Conservation (phyloP, 805 yeast species). For the Isabelozyma heimii region DNA sequence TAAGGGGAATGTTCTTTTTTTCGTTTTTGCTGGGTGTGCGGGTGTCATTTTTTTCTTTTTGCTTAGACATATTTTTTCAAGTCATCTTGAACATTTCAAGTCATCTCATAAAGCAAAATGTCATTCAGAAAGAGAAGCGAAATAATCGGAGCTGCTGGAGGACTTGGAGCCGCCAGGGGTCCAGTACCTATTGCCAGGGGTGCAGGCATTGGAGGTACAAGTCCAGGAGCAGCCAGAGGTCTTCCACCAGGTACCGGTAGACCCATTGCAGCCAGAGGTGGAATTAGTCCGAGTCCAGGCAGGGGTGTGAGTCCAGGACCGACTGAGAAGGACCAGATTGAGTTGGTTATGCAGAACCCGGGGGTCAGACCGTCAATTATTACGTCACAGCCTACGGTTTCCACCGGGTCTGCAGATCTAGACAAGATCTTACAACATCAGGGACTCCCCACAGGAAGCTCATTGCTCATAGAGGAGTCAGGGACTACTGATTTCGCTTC, state of each 20-base stretch:
- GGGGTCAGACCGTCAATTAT: conserved; percentile 75
- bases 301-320: background rate
- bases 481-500: conserved; percentile 88
- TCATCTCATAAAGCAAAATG: conserved; percentile 23
- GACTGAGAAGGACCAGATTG: background rate
- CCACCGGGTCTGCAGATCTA: conserved; percentile 77
- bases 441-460: conserved; percentile 79
- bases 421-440: conserved; percentile 75
- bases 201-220: conserved; percentile 2
- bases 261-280: conserved; percentile 3
- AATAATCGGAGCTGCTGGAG: conserved; percentile 19
- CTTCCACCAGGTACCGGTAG: conserved; percentile 3
- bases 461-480: conserved; percentile 72
- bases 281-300: background rate
- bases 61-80: background rate
- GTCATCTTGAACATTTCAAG: background rate
- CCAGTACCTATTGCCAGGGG: background rate
- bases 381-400: conserved; percentile 71
- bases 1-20: background rate
- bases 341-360: conserved; percentile 32
- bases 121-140: conserved; percentile 44
- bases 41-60: background rate
- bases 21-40: background rate
- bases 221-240: conserved; percentile 2
- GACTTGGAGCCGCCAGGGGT: conserved; percentile 3